phyloP scores from a whole-genome alignment of 768 basidiomycete species.

The Lentinula raphanica region DNA sequence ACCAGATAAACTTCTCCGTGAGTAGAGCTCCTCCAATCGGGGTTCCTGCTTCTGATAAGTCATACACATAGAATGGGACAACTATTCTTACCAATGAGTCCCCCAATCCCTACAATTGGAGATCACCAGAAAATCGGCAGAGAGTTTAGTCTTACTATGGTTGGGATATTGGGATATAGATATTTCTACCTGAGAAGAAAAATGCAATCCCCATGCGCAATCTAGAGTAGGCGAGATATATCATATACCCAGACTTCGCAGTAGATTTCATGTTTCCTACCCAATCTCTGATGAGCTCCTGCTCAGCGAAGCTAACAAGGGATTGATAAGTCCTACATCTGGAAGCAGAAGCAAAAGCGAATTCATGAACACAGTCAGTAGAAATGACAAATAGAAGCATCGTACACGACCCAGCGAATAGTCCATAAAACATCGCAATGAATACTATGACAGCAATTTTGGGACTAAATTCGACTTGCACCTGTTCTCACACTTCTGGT shows the following conservation, averaged over 20 bases:
- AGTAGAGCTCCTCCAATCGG: neutral
- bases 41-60: neutral
- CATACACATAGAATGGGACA: neutral
- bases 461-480: too few species aligned
- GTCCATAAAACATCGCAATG: constrained; percentile 27
- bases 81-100: neutral
- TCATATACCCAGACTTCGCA: too few species aligned
- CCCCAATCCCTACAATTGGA: neutral
- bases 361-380: neutral
- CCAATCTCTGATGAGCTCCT: constrained; percentile 28
- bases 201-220: neutral
- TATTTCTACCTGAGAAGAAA: neutral
- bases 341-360: neutral
- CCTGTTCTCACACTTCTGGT: too few species aligned
- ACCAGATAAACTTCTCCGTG: neutral
- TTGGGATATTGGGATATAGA: too few species aligned
- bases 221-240: neutral
- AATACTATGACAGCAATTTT: too few species aligned
- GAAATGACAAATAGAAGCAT: neutral
- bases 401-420: constrained; percentile 29
- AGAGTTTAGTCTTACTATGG: neutral
- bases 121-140: neutral
- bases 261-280: constrained; percentile 14
- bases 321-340: constrained; percentile 27
- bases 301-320: constrained; percentile 26